Evolutionary conservation across 441 rosid species (phyloP).

Genomic region (Rhodomyrtus psidioides): DNA sequence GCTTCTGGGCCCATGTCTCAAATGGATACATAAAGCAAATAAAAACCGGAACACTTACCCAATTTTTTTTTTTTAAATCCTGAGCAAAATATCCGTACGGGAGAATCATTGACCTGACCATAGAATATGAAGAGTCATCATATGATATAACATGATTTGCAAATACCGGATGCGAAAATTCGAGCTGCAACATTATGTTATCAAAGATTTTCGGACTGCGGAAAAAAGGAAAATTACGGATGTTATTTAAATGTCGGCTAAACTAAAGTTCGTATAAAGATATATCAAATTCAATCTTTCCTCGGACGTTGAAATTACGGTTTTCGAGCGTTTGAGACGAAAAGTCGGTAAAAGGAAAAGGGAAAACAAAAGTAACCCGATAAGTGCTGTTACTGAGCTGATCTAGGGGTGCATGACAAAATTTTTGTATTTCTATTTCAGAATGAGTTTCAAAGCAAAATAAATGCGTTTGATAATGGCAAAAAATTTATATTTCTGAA

Average conservation of each 20-base stretch:
- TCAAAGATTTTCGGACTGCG: too few relatives aligned
- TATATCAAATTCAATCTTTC: neutral
- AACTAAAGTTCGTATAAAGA: neutral
- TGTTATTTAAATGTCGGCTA: neutral
- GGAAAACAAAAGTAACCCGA: too few relatives aligned
- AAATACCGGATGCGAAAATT: neutral
- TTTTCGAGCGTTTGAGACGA: neutral
- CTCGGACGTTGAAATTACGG: neutral
- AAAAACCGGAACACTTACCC: neutral
- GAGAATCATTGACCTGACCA: fast-evolving
- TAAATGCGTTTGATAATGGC: too few relatives aligned
- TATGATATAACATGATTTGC: neutral
- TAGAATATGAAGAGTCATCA: too few relatives aligned
- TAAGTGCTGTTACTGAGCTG: too few relatives aligned
- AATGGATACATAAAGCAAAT: neutral
- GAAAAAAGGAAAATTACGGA: too few relatives aligned
- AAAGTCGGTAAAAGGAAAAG: too few relatives aligned
- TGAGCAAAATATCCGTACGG: neutral
- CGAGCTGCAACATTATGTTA: neutral
- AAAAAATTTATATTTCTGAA: too few relatives aligned
- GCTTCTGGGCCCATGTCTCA: neutral
- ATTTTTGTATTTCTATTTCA: too few relatives aligned
- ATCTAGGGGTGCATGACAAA: too few relatives aligned
- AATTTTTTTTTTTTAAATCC: neutral
- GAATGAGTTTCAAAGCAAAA: too few relatives aligned